Conservation (phyloP, 495 filamentous ascomycete species). For the Glonium stellatum region DNA sequence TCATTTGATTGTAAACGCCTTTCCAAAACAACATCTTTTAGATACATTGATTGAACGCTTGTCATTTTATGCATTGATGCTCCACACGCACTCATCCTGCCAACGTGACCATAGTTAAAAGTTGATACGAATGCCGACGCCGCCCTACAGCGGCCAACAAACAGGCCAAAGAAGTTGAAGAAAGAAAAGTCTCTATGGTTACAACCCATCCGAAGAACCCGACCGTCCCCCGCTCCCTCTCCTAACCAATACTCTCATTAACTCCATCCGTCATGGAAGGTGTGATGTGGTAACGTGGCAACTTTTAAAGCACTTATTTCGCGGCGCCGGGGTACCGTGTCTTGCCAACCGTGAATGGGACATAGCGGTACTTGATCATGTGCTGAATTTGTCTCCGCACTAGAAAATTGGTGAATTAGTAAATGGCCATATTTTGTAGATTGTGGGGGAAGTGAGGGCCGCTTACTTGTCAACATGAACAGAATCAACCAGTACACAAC, state of each 20-base stretch:
- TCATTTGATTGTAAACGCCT: too few relatives aligned
- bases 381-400: constrained; percentile 99
- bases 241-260: too few relatives aligned
- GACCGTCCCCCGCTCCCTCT: too few relatives aligned
- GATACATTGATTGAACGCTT: too few relatives aligned
- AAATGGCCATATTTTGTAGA: neutral
- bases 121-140: neutral
- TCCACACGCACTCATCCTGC: neutral
- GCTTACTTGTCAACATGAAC: constrained; percentile 87
- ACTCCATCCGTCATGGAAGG: too few relatives aligned
- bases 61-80: too few relatives aligned
- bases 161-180: too few relatives aligned
- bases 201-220: too few relatives aligned
- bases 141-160: neutral
- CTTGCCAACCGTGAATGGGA: constrained; percentile 92
- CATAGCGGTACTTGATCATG: constrained; percentile 99
- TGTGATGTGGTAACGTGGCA: neutral
- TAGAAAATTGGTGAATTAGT: constrained; percentile 30
- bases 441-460: neutral
- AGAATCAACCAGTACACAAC: constrained; percentile 98
- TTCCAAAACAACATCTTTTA: too few relatives aligned
- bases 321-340: constrained; percentile 52
- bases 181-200: neutral
- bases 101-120: neutral
- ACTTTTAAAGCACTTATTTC: constrained; percentile 10